Conservation (phyloP, 1,139 yeast species). For the Scheffersomyces parashehatae region DNA sequence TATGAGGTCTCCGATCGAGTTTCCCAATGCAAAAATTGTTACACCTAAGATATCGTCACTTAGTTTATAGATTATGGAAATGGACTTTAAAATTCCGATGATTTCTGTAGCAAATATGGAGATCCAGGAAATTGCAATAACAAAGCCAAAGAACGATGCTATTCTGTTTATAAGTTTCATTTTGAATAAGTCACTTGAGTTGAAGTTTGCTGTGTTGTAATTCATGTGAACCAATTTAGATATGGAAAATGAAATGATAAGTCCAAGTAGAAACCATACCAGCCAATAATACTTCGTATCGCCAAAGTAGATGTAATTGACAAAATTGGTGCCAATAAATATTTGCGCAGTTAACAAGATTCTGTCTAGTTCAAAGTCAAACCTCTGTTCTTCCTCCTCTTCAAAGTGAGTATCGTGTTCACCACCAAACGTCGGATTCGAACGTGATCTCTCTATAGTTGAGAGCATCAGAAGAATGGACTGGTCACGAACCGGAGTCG, state of each 20-base stretch:
- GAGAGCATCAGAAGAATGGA: constrained; percentile 6
- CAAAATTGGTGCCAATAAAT: constrained; percentile 17
- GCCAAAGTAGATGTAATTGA: constrained; percentile 10
- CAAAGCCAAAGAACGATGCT: constrained; percentile 60
- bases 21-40: constrained; percentile 90
- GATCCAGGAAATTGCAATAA: constrained; percentile 70
- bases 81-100: constrained; percentile 63
- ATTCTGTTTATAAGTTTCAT: constrained; percentile 27
- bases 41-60: constrained; percentile 79
- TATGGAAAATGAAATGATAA: neutral
- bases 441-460: constrained; percentile 2
- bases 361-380: constrained; percentile 20
- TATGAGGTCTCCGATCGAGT: constrained; percentile 85
- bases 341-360: constrained; percentile 20
- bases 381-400: constrained; percentile 7
- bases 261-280: constrained; percentile 7
- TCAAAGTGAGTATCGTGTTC: neutral
- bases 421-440: neutral
- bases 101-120: constrained; percentile 76
- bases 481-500: constrained; percentile 49
- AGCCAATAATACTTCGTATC: constrained; percentile 14
- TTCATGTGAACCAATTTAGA: constrained; percentile 3
- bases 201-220: constrained; percentile 4
- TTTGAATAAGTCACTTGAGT: constrained; percentile 1
- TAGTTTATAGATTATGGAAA: constrained; percentile 60